These are phyloP conservation scores for Pyrenopolyporus hunteri DNA, from an alignment of 495 filamentous ascomycete species.

Conservation along the genomic window DNA sequence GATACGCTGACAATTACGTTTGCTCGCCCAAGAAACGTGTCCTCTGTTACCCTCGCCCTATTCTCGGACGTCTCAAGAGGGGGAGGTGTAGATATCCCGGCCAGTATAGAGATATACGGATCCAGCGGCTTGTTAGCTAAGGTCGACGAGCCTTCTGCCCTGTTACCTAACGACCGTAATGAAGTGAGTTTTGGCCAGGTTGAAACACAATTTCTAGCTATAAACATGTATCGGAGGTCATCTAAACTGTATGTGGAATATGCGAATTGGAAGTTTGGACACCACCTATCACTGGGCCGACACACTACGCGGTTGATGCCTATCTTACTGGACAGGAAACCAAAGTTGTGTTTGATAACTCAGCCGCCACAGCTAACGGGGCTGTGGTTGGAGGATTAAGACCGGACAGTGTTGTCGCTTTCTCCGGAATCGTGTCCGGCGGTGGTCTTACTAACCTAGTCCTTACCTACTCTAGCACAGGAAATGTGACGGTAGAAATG, in stretches of 20 bases:
- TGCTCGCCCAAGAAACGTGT: slow-evolving; percentile 47
- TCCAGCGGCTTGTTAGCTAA: slow-evolving; percentile 38
- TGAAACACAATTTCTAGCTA: slow-evolving; percentile 41
- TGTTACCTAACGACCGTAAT: slow-evolving; percentile 50
- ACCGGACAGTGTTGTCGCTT: slow-evolving; percentile 40
- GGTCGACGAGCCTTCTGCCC: slow-evolving; percentile 30
- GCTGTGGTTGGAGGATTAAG: slow-evolving; percentile 42
- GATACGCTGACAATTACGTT: slow-evolving; percentile 50
- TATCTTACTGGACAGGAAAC: slow-evolving; percentile 40
- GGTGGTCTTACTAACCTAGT: slow-evolving; percentile 16
- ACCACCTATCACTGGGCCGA: slow-evolving; percentile 30
- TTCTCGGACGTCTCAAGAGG: slow-evolving; percentile 45
- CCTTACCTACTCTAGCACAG: slow-evolving; percentile 37
- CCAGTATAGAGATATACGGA: slow-evolving; percentile 46
- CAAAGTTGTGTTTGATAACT: slow-evolving; percentile 39
- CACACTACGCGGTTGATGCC: slow-evolving; percentile 43
- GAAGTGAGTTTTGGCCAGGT: slow-evolving; percentile 42
- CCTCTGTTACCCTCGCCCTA: slow-evolving; percentile 49
- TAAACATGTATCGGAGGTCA: slow-evolving; percentile 44
- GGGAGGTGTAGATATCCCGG: slow-evolving; percentile 47
- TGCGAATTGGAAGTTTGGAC: slow-evolving; percentile 50
- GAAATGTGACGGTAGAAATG: slow-evolving; percentile 21
- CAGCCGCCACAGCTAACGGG: slow-evolving; percentile 39
- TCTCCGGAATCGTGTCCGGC: slow-evolving; percentile 40
- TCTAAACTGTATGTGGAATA: slow-evolving; percentile 40